Conservation (phyloP, 2,329 filamentous ascomycete genomes). For the Teratosphaeria zuluensis region DNA sequence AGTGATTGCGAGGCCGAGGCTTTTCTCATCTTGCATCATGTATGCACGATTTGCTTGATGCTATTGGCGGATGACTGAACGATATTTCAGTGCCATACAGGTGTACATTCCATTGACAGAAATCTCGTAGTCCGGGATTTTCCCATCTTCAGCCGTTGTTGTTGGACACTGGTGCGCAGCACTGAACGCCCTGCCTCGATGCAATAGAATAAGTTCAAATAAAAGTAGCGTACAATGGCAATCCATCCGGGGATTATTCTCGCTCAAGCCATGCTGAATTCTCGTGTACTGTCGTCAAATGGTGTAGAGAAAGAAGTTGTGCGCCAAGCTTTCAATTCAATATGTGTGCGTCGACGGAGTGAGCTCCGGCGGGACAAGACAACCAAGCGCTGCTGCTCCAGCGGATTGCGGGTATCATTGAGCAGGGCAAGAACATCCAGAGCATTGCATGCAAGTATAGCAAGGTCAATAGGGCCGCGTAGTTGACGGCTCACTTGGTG, state of each 20-base stretch:
- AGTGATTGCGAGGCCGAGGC: too few species aligned
- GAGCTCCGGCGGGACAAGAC: background rate
- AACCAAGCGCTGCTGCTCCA: slow-evolving; percentile 1
- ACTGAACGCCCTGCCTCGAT: background rate
- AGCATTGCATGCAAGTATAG: background rate
- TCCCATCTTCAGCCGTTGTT: too few species aligned
- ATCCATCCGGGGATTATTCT: background rate
- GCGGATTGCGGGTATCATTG: slow-evolving; percentile 4
- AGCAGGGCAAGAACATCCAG: background rate
- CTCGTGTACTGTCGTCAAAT: background rate
- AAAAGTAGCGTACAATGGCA: background rate
- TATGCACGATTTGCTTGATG: too few species aligned
- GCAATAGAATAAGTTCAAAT: background rate
- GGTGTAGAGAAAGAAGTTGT: background rate
- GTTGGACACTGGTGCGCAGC: too few species aligned
- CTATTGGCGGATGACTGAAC: too few species aligned
- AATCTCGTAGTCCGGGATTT: too few species aligned
- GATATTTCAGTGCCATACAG: too few species aligned
- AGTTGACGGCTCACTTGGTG: background rate
- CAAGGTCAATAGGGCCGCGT: background rate
- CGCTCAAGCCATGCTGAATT: background rate
- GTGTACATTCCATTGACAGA: too few species aligned
- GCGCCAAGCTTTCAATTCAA: background rate
- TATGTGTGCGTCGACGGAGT: background rate
- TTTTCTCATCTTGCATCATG: too few species aligned